These are phyloP conservation scores for Salix viminalis DNA, from an alignment of 345 rosid genomes.

Conservation along the genomic window DNA sequence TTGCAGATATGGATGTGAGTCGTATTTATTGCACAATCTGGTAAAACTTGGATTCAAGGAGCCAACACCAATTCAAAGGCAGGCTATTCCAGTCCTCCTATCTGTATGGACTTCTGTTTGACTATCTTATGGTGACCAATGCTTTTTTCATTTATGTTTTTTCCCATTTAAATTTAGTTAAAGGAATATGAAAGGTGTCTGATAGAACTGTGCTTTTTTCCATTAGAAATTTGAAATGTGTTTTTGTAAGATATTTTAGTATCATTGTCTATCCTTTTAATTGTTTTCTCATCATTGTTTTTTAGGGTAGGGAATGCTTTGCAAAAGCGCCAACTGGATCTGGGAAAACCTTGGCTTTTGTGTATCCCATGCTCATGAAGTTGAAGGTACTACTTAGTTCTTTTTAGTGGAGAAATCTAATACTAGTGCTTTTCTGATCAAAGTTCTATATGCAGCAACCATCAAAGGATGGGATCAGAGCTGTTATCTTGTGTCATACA, in stretches of 20 bases:
- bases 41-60: constrained; percentile 79
- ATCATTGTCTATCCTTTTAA: background rate
- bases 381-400: constrained; percentile 56
- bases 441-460: constrained; percentile 37
- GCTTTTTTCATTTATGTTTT: background rate
- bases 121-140: constrained; percentile 9
- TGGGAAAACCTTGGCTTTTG: constrained; percentile 87
- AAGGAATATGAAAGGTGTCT: background rate
- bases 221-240: background rate
- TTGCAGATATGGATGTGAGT: constrained; percentile 61
- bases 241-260: background rate
- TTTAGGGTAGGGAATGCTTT: constrained; percentile 87
- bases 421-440: constrained; percentile 19
- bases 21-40: constrained; percentile 59
- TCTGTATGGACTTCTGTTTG: constrained; percentile 53
- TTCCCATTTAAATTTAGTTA: background rate
- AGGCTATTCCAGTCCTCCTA: constrained; percentile 85
- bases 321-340: constrained; percentile 99
- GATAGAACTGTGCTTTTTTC: background rate
- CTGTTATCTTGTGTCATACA: constrained; percentile 81
- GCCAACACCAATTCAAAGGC: constrained; percentile 97
- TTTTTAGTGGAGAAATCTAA: constrained; percentile 1
- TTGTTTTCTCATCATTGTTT: constrained; percentile 13
- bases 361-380: constrained; percentile 88
- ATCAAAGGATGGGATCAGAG: constrained; percentile 70